phyloP scores from a whole-genome alignment of 306 rosid species.

The Calophaca sinica region DNA sequence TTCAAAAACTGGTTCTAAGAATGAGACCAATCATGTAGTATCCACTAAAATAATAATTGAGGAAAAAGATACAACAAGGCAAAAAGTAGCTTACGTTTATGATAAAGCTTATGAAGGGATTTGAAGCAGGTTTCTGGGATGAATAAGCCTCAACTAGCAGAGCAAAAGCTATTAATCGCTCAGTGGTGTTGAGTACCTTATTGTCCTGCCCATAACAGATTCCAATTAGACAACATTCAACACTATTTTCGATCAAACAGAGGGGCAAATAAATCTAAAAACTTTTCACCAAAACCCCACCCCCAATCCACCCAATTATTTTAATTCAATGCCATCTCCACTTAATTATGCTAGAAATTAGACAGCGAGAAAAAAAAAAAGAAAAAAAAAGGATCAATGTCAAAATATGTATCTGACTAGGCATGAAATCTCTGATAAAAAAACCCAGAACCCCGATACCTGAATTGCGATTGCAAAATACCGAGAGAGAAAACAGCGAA shows the following conservation, averaged over 20 bases:
- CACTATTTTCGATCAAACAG: constrained; percentile 1
- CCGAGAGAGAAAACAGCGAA: background rate
- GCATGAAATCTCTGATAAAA: background rate
- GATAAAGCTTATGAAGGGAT: constrained; percentile 78
- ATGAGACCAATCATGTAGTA: background rate
- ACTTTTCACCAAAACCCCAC: background rate
- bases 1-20: constrained; percentile 26
- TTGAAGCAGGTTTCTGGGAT: constrained; percentile 69
- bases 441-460: constrained; percentile 1
- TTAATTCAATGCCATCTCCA: background rate
- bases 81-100: constrained; percentile 65
- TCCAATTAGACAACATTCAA: constrained; percentile 34
- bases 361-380: no score
- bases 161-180: constrained; percentile 76
- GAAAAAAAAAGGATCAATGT: no score
- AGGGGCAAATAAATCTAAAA: background rate
- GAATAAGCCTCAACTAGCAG: constrained; percentile 79
- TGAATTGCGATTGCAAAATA: background rate
- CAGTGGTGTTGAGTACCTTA: constrained; percentile 51
- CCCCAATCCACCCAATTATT: background rate
- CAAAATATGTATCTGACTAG: background rate
- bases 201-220: constrained; percentile 46
- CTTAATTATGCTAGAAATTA: background rate
- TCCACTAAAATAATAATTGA: background rate
- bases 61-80: background rate